A percentile compares a stretch with the other conserved stretches of the same genome.
These are phyloP conservation scores for Trichoderma sp. DNA, from an alignment of 2,329 filamentous ascomycete species.

Conservation along the genomic window DNA sequence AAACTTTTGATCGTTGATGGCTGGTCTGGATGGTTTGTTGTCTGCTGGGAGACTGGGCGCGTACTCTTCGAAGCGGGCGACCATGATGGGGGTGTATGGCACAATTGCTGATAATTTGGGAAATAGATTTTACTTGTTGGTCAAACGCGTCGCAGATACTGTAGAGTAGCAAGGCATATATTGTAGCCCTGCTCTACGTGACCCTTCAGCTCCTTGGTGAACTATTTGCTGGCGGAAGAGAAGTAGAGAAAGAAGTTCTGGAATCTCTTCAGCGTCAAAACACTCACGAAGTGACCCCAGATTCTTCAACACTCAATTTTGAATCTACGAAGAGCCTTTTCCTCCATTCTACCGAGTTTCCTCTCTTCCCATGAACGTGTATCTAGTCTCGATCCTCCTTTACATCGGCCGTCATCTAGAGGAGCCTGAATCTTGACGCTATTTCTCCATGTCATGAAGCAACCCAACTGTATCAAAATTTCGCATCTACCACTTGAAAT, in stretches of 20 bases:
- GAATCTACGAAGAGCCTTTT: not conserved
- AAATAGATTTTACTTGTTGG: not conserved
- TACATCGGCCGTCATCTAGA: too few species aligned
- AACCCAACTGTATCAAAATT: too few species aligned
- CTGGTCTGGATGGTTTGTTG: not conserved
- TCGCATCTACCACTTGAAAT: too few species aligned
- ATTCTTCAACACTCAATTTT: not conserved
- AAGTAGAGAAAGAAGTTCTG: not conserved
- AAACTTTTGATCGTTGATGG: not conserved
- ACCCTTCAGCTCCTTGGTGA: not conserved
- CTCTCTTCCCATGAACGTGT: not conserved
- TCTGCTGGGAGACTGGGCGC: not conserved
- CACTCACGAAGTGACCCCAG: not conserved
- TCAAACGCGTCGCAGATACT: not conserved
- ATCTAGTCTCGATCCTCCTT: not conserved
- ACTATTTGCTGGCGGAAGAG: not conserved
- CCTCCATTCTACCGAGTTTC: not conserved
- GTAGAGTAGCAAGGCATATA: not conserved
- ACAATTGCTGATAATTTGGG: not conserved
- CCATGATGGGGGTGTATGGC: not conserved
- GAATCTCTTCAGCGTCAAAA: not conserved
- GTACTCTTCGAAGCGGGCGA: not conserved
- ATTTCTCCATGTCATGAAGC: too few species aligned
- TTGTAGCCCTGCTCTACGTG: too few species aligned
- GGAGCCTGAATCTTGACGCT: too few species aligned